Evolutionary conservation across 2,329 filamentous ascomycete genomes (phyloP), one percentile per base, ranked within the genome.

Genomic region (Scolecobasidium constrictum): DNA sequence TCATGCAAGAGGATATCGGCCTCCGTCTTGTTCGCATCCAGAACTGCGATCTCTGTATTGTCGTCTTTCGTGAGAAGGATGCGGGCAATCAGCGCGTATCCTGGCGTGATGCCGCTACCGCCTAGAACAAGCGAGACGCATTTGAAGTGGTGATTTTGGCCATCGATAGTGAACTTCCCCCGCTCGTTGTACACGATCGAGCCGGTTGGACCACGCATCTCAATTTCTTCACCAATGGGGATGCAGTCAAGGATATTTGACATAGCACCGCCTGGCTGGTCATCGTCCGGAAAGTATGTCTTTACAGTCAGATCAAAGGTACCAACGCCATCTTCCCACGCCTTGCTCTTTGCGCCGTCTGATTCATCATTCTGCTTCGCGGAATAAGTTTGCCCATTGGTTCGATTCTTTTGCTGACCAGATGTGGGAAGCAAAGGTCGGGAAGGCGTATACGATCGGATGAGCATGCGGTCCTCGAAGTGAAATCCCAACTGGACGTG

Each of bases 401-500:
- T 28, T n/a, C n/a, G n/a, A 11, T 28, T 43, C n/a, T 63, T 58
- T 39, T 68, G 57, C 5, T 38, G 41, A 11, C 53, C 40, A 20
- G 49, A 31, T 40, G 49, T 28, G 13, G 50, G 47, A 46, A 66
- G 52, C 3, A 72, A 49, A 0, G 72, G 72, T 9, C 63, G 54
- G 0, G 65, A 69, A 0, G 71, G 71, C 0, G 71, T 73, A 50
- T 74, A 75, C 1, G 61, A 60, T 1, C 71, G 63, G 11, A 72
- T 61, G 9, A 74, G 57, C 58, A 75, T 68, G 40, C 63, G 61
- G 48, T 74, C 70, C 34, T 58, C 52, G 46, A 74, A 58, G 45
- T 75, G 70, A 49, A 74, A 72, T 2, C 71, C 72, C 6, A 75
- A 47, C 42, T 72, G 63, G 17, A 75, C 53, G 48, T 75, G 71